Percentiles rank a stretch among this genome's conserved stretches.
Evolutionary conservation across 306 rosid genomes (phyloP).

Genomic region (Quercus glauca): DNA sequence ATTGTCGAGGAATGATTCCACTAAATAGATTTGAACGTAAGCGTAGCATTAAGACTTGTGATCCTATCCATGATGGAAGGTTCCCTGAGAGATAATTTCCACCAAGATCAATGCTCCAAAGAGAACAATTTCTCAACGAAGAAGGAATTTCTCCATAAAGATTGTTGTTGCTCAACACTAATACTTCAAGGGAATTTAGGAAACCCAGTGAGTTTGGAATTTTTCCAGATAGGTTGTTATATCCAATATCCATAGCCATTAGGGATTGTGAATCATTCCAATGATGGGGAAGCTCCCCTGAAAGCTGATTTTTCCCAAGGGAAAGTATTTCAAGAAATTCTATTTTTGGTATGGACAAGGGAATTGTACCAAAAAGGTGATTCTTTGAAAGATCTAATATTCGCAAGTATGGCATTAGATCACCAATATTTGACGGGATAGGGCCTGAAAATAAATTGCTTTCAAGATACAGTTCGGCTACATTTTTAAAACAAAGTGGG

Average conservation of each 20-base stretch:
- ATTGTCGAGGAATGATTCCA: background rate
- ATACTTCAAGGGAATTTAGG: background rate
- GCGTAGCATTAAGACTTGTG: background rate
- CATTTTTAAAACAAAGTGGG: too few species aligned
- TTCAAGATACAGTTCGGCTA: background rate
- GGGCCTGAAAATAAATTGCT: conserved; percentile 18
- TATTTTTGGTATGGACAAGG: background rate
- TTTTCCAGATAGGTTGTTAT: conserved; percentile 3
- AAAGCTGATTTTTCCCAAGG: background rate
- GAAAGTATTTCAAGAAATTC: accelerated
- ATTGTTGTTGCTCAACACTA: too few species aligned
- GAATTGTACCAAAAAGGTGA: conserved; percentile 5
- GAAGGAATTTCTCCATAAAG: too few species aligned
- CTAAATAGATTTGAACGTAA: conserved; percentile 15
- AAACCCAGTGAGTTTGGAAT: background rate
- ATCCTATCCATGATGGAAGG: conserved; percentile 9
- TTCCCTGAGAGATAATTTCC: background rate
- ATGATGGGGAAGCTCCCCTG: conserved; percentile 5
- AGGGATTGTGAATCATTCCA: background rate
- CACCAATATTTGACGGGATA: conserved; percentile 1
- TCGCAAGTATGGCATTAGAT: background rate
- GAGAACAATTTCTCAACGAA: too few species aligned
- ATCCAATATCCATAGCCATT: background rate
- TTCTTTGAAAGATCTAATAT: background rate
- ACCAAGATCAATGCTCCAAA: too few species aligned